Percentiles rank a stretch among this genome's conserved stretches.
Evolutionary conservation across 495 filamentous ascomycete species (phyloP).

Genomic region (Aspergillus nidulans): DNA sequence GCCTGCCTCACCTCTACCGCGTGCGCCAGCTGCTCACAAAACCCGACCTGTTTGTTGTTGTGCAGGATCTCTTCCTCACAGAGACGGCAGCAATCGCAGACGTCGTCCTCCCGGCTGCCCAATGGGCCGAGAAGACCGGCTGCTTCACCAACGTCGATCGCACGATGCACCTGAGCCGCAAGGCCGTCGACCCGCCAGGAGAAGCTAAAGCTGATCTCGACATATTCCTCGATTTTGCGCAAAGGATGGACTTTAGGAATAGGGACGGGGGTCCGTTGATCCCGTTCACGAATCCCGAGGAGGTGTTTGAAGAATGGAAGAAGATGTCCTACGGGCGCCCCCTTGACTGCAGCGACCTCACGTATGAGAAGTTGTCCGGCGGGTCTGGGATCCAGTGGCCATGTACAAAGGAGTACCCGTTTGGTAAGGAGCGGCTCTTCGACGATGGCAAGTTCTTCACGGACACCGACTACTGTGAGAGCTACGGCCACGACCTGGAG

Average conservation of each 20-base stretch:
- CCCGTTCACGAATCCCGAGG: slow-evolving; percentile 11
- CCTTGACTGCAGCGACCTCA: slow-evolving; percentile 17
- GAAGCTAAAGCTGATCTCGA: slow-evolving; percentile 12
- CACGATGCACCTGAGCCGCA: slow-evolving; percentile 19
- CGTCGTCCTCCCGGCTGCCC: slow-evolving; percentile 19
- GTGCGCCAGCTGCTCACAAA: slow-evolving; percentile 1
- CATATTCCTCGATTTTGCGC: slow-evolving; percentile 22
- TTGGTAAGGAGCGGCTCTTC: slow-evolving; percentile 1
- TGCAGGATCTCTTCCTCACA: slow-evolving; percentile 3
- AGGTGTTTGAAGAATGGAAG: slow-evolving; percentile 23
- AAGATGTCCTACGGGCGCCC: slow-evolving; percentile 16
- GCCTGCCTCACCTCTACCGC: slow-evolving; percentile 3
- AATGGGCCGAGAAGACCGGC: slow-evolving; percentile 23
- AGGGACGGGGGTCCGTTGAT: slow-evolving; percentile 18
- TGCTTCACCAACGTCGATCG: slow-evolving; percentile 24
- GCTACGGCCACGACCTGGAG: slow-evolving; percentile 5
- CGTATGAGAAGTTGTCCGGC: background rate
- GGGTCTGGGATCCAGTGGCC: slow-evolving; percentile 4
- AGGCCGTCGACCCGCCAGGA: slow-evolving; percentile 19
- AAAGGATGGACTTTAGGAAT: slow-evolving; percentile 17
- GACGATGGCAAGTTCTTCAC: slow-evolving; percentile 8
- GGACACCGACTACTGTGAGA: slow-evolving; percentile 6
- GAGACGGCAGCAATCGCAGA: slow-evolving; percentile 5
- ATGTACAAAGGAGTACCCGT: background rate
- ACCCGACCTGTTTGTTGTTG: background rate